Percentiles rank a stretch among this genome's conserved stretches.
Evolutionary conservation across 371 early-diverging fungal genomes (phyloP).

Genomic region (Mortierella sp.): DNA sequence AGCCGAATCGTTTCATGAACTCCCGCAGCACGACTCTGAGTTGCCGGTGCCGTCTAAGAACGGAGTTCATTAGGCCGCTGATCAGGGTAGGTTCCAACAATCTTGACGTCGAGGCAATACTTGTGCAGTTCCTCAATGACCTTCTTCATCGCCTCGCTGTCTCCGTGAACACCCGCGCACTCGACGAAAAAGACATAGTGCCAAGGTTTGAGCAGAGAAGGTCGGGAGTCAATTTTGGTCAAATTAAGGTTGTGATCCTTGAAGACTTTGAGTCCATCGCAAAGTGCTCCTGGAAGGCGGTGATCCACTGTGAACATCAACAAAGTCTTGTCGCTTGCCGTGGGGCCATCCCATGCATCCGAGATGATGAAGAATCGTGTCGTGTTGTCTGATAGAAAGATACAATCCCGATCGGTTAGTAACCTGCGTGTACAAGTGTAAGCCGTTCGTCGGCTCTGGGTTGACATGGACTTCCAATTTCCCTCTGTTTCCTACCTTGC

Average conservation of each 20-base stretch:
- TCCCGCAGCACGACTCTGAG: neutral
- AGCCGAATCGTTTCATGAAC: neutral
- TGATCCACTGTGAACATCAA: conserved; percentile 91
- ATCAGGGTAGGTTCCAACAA: conserved; percentile 88
- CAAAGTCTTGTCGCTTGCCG: conserved; percentile 82
- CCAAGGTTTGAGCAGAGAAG: conserved; percentile 85
- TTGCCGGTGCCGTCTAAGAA: conserved; percentile 1
- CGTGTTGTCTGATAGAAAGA: conserved; percentile 71
- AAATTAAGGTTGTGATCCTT: conserved; percentile 85
- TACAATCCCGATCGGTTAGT: too few species aligned
- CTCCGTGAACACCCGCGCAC: conserved; percentile 81
- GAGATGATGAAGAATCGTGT: conserved; percentile 93
- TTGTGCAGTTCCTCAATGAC: conserved; percentile 70
- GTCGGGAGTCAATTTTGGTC: conserved; percentile 93
- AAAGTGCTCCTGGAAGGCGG: conserved; percentile 89
- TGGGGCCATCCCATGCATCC: conserved; percentile 74
- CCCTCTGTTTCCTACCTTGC: conserved; percentile 35
- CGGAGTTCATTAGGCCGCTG: conserved; percentile 61
- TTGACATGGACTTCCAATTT: neutral
- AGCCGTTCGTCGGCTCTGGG: too few species aligned
- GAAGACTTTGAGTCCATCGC: conserved; percentile 86
- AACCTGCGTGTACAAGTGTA: too few species aligned
- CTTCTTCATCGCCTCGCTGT: conserved; percentile 70
- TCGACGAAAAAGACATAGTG: conserved; percentile 94
- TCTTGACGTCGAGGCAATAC: conserved; percentile 78